Percentiles rank a stretch among this genome's conserved stretches.
Evolutionary conservation across 305 asterid species (phyloP).

Genomic region (Fraxinus nigra): DNA sequence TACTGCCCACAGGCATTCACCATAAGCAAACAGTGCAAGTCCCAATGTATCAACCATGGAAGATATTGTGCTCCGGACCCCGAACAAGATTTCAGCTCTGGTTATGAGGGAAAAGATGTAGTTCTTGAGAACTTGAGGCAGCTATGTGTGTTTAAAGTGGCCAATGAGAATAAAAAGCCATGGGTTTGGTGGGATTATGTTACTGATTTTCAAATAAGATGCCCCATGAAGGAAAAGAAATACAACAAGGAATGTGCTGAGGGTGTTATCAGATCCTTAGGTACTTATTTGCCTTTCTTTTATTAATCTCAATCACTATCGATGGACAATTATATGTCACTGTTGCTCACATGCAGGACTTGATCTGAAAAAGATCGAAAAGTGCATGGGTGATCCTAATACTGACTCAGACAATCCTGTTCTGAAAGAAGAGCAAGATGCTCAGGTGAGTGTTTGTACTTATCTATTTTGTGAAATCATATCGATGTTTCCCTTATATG

Average conservation of each 20-base stretch:
- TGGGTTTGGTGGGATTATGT: constrained; percentile 40
- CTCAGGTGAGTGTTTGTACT: constrained; percentile 44
- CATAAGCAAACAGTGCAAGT: neutral
- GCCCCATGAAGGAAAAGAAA: constrained; percentile 32
- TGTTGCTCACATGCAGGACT: constrained; percentile 40
- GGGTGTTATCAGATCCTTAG: constrained; percentile 68
- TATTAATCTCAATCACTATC: neutral
- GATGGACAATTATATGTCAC: neutral
- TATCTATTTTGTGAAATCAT: neutral
- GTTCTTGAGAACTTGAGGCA: constrained; percentile 29
- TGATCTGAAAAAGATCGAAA: constrained; percentile 49
- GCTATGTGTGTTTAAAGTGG: constrained; percentile 24
- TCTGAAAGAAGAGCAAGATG: constrained; percentile 65
- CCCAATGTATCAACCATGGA: neutral
- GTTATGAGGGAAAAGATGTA: constrained; percentile 31
- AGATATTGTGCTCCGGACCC: neutral
- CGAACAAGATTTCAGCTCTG: neutral
- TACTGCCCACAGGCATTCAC: neutral
- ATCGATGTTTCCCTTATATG: neutral
- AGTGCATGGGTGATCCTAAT: constrained; percentile 61
- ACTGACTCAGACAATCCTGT: constrained; percentile 56
- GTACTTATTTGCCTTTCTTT: constrained; percentile 33
- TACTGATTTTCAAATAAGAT: constrained; percentile 28
- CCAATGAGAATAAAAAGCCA: constrained; percentile 24
- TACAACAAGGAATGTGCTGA: constrained; percentile 78